Percentiles rank a stretch among this genome's conserved stretches.
Conservation (phyloP, 2,329 filamentous ascomycete species). For the Cercospora canescens region DNA sequence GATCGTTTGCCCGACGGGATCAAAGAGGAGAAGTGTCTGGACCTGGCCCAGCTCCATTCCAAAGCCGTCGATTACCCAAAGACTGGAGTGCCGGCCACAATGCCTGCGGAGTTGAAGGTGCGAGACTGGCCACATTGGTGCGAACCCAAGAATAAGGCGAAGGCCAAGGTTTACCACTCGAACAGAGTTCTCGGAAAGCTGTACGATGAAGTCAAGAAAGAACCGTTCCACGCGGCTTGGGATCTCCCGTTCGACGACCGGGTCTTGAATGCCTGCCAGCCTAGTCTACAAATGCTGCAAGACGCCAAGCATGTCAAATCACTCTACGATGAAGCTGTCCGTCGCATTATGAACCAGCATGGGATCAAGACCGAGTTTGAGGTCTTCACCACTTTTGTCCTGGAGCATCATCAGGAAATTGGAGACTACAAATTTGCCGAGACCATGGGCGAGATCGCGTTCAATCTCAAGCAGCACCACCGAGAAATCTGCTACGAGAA, state of each 20-base stretch:
- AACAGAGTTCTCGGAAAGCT: slow-evolving; percentile 73
- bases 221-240: slow-evolving; percentile 73
- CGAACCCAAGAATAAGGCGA: slow-evolving; percentile 55
- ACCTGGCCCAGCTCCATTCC: slow-evolving; percentile 79
- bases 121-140: slow-evolving; percentile 81
- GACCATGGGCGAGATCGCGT: slow-evolving; percentile 70
- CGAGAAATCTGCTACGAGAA: slow-evolving; percentile 64
- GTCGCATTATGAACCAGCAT: slow-evolving; percentile 80
- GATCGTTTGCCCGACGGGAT: slow-evolving; percentile 64
- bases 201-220: slow-evolving; percentile 71
- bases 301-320: slow-evolving; percentile 67
- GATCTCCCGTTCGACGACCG: slow-evolving; percentile 72
- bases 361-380: slow-evolving; percentile 88
- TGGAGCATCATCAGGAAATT: slow-evolving; percentile 70
- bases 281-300: slow-evolving; percentile 57
- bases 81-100: slow-evolving; percentile 74
- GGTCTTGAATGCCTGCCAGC: slow-evolving; percentile 64
- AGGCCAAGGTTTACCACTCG: slow-evolving; percentile 63
- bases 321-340: slow-evolving; percentile 75
- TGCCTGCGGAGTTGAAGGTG: slow-evolving; percentile 63
- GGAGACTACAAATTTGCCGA: slow-evolving; percentile 87
- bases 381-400: slow-evolving; percentile 81
- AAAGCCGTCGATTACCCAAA: slow-evolving; percentile 94
- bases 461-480: slow-evolving; percentile 67
- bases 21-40: slow-evolving; percentile 66